Conservation (phyloP, 352 stramenopile species). For the Blastocystis sp. region DNA sequence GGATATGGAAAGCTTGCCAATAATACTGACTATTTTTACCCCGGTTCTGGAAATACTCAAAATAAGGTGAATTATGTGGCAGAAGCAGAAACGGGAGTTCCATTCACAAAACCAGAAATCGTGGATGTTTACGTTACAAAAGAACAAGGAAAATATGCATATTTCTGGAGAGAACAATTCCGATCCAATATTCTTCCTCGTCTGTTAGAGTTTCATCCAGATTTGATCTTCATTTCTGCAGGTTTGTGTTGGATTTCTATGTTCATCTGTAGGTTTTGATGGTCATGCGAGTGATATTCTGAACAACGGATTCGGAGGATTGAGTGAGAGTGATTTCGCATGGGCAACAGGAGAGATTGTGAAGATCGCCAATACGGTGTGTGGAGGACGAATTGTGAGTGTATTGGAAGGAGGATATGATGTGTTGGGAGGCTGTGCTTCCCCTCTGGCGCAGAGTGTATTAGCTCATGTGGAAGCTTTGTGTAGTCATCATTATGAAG, state of each 20-base stretch:
- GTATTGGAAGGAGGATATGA: conserved; percentile 65
- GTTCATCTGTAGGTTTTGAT: conserved; percentile 64
- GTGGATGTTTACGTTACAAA: conserved; percentile 10
- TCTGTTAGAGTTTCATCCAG: conserved; percentile 64
- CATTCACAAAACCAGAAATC: conserved; percentile 20
- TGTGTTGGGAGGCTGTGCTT: conserved; percentile 55
- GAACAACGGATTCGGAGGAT: conserved; percentile 66
- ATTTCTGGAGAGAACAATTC: conserved; percentile 62
- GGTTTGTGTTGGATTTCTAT: background rate
- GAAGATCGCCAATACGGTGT: conserved; percentile 62
- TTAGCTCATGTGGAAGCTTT: conserved; percentile 54
- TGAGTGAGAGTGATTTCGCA: conserved; percentile 66
- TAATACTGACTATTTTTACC: conserved; percentile 50
- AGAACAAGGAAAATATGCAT: background rate
- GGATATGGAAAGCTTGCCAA: conserved; percentile 40
- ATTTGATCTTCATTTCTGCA: conserved; percentile 67
- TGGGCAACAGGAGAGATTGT: conserved; percentile 66
- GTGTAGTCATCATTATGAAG: conserved; percentile 29
- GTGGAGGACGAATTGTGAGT: conserved; percentile 62
- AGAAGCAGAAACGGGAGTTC: background rate
- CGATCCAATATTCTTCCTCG: conserved; percentile 63
- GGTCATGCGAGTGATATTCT: conserved; percentile 64
- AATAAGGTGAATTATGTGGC: conserved; percentile 16
- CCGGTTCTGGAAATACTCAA: background rate
- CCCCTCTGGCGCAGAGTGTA: conserved; percentile 59